These are phyloP conservation scores for Globisporangium solare DNA, from an alignment of 352 stramenopile genomes.

Conservation along the genomic window DNA sequence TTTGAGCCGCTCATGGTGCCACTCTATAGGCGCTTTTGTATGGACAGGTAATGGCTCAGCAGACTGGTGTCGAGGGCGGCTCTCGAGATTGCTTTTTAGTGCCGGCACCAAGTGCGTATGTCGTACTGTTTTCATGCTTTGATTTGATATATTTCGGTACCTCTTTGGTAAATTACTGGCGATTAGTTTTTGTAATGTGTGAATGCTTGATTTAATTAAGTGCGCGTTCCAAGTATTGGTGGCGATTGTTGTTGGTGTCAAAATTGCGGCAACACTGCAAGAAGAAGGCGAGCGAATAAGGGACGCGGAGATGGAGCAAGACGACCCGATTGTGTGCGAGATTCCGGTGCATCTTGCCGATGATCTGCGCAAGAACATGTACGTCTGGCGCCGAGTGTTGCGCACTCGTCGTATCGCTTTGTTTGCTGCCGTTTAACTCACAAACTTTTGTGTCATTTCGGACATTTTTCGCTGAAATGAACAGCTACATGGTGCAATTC, in stretches of 20 bases:
- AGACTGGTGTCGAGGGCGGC: neutral
- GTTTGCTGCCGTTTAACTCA: neutral
- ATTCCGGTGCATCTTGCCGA: slow-evolving; percentile 82
- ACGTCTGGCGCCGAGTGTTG: neutral
- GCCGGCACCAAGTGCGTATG: neutral
- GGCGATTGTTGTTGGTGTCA: neutral
- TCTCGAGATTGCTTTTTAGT: neutral
- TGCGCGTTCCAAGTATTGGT: neutral
- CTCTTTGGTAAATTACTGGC: neutral
- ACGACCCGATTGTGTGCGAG: slow-evolving; percentile 79
- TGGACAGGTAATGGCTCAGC: neutral
- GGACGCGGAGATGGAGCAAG: slow-evolving; percentile 27
- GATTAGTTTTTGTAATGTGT: neutral
- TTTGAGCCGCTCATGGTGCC: slow-evolving; percentile 12
- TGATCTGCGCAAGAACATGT: slow-evolving; percentile 57
- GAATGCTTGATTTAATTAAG: no score
- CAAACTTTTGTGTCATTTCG: neutral
- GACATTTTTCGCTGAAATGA: neutral
- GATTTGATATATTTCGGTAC: neutral
- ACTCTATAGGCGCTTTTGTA: neutral
- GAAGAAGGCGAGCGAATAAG: neutral
- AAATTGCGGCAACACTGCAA: neutral
- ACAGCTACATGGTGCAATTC: slow-evolving; percentile 75
- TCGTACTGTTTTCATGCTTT: neutral
- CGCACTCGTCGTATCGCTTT: neutral